phyloP scores from a whole-genome alignment of 805 yeast genomes.

The Saturnispora halmiae region DNA sequence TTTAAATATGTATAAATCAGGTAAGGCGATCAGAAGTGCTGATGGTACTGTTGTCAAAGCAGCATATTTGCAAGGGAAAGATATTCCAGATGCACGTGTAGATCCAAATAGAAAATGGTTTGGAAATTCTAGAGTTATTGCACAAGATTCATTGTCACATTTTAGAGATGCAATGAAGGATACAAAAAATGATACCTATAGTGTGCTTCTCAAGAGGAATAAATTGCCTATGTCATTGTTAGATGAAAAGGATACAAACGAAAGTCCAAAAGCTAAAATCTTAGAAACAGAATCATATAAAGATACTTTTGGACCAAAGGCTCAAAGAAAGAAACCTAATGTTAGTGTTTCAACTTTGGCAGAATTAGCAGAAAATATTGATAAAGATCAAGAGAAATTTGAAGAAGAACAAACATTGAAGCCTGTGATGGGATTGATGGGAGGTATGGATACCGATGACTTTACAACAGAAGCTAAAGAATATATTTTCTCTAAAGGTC shows the following conservation, averaged over 20 bases:
- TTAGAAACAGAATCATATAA: slow-evolving; percentile 81
- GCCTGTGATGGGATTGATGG: slow-evolving; percentile 74
- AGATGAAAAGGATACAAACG: slow-evolving; percentile 74
- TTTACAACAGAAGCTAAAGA: slow-evolving; percentile 89
- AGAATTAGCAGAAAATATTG: slow-evolving; percentile 59
- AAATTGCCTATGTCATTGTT: slow-evolving; percentile 91
- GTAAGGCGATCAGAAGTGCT: slow-evolving; percentile 79
- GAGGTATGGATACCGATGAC: slow-evolving; percentile 63
- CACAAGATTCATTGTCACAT: slow-evolving; percentile 91
- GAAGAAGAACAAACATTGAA: slow-evolving; percentile 72
- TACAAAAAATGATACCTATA: slow-evolving; percentile 70
- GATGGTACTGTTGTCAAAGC: slow-evolving; percentile 81
- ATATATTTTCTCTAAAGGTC: slow-evolving; percentile 93
- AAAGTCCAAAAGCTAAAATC: slow-evolving; percentile 70
- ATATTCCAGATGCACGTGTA: slow-evolving; percentile 83
- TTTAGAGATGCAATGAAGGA: slow-evolving; percentile 92
- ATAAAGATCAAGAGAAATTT: slow-evolving; percentile 45
- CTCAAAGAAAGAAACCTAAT: slow-evolving; percentile 87
- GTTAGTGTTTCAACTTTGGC: slow-evolving; percentile 65
- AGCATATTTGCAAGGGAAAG: slow-evolving; percentile 80
- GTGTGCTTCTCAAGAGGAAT: slow-evolving; percentile 78
- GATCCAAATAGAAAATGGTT: slow-evolving; percentile 98
- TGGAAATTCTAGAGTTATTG: slow-evolving; percentile 93
- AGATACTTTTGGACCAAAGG: slow-evolving; percentile 86
- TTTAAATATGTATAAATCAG: slow-evolving; percentile 87